Base-by-base conservation (phyloP, 1,284 basidiomycete genomes). In the Volvariella surrecta region DNA sequence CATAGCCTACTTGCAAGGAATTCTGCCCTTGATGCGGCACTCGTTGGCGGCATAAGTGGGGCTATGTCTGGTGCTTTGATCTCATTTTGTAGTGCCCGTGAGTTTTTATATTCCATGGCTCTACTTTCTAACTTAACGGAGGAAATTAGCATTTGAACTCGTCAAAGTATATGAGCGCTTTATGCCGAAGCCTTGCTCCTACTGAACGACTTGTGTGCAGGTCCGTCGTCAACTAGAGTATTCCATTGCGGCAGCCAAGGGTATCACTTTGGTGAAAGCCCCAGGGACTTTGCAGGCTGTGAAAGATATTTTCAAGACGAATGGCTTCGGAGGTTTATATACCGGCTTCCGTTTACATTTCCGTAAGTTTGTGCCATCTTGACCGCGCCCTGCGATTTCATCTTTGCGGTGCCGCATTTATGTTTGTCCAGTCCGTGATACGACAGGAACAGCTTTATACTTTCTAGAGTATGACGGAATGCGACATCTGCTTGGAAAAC, bases 151-250 rank as follows among this genome's bases (percentile, higher is more conserved):
- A 22, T 98, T 98, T 54, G 94, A 97, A 61, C 80, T 98, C 34
- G 91, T 97, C 54, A 97, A 98, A 74, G 91, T 93, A 51, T 52
- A 67, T 48, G 18, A 16, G 21, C 19, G 37, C n/a, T n/a, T n/a
- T 35, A 17, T 39, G 32, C 11, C 31, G 30, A 38, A 17, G 20
- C n/a, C 40, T 28, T 21, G 40, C 21, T 31, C 17, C n/a, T 19
- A 16, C 4, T 35, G 39, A 7, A 28, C 30, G 19, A 31, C 30
- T 37, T 20, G 22, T 22, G 4, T 30, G 42, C 37, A 90, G 87
- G 83, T 92, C 44, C 82, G 90, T 48, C 71, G 91, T 52, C 94
- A 99, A 57, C 70, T 99, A 40, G 95, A 98, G 63, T 98, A 89
- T 56, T 82, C 89, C 39, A 98, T 98, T 48, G 89, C 91, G 17